Percentiles rank a stretch among this genome's conserved stretches.
These are phyloP conservation scores for Lactarius deliciosus DNA, from an alignment of 768 basidiomycete genomes.

Conservation along the genomic window DNA sequence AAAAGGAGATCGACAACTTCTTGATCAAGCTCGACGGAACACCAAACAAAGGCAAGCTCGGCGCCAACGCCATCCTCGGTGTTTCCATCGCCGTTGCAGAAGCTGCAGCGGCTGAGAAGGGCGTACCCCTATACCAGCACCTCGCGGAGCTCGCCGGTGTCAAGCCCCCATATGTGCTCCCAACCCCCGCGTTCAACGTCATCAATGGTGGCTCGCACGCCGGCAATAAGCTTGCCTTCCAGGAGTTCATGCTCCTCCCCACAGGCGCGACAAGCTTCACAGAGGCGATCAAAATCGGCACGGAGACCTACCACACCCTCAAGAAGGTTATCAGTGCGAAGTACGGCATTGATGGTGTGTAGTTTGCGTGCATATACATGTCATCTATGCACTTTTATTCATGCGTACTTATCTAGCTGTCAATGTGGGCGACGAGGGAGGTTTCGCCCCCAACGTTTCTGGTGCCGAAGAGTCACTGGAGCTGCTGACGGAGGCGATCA, in stretches of 20 bases:
- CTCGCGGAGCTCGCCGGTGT: conserved; percentile 94
- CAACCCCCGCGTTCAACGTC: conserved; percentile 94
- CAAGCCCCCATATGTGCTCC: conserved; percentile 91
- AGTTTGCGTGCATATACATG: conserved; percentile 2
- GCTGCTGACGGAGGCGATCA: conserved; percentile 92
- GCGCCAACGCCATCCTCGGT: conserved; percentile 98
- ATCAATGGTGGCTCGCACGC: conserved; percentile 99
- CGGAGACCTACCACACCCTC: conserved; percentile 96
- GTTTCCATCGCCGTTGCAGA: conserved; percentile 94
- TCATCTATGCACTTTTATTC: conserved; percentile 19
- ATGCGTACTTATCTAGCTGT: conserved; percentile 58
- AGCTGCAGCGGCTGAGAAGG: conserved; percentile 94
- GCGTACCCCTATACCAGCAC: conserved; percentile 93
- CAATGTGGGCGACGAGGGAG: conserved; percentile 99
- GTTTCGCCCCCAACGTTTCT: conserved; percentile 97
- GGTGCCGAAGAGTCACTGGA: conserved; percentile 98
- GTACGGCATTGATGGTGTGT: conserved; percentile 96
- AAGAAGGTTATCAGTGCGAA: conserved; percentile 99
- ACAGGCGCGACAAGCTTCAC: conserved; percentile 90
- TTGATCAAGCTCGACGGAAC: conserved; percentile 98
- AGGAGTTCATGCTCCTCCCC: conserved; percentile 99
- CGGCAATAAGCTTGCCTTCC: conserved; percentile 99
- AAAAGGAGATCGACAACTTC: conserved; percentile 96
- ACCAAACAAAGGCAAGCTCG: conserved; percentile 98
- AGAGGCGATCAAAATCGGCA: conserved; percentile 98